Conservation (phyloP, 345 rosid species). For the Eucalyptus grandis region DNA sequence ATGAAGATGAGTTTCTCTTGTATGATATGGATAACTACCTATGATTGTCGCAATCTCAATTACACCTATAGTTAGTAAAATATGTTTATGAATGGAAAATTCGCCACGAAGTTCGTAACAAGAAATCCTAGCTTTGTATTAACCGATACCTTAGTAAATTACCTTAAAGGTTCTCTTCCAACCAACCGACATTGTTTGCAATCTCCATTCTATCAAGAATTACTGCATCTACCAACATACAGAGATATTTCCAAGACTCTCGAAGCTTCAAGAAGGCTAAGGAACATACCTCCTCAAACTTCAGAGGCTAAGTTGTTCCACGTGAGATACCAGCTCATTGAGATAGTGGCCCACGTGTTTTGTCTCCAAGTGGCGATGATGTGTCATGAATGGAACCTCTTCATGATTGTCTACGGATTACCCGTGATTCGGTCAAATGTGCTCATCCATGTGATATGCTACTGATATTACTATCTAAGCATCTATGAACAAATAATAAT, state of each 20-base stretch:
- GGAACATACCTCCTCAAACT: too few relatives aligned
- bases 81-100: too few relatives aligned
- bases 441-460: neutral
- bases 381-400: neutral
- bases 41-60: too few relatives aligned
- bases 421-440: neutral
- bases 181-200: neutral
- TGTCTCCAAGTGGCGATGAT: neutral
- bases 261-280: too few relatives aligned
- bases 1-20: too few relatives aligned
- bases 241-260: neutral
- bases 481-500: neutral
- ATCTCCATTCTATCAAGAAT: neutral
- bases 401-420: neutral
- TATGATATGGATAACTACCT: too few relatives aligned
- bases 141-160: neutral
- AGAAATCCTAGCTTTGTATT: neutral
- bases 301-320: neutral
- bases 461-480: neutral
- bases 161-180: neutral
- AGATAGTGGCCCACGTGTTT: neutral
- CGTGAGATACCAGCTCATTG: neutral
- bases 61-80: too few relatives aligned
- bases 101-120: too few relatives aligned
- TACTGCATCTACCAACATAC: neutral